Evolutionary conservation across 202 grass and related monocot genomes (phyloP).

Genomic region (Dendrocalamus latiflorus): DNA sequence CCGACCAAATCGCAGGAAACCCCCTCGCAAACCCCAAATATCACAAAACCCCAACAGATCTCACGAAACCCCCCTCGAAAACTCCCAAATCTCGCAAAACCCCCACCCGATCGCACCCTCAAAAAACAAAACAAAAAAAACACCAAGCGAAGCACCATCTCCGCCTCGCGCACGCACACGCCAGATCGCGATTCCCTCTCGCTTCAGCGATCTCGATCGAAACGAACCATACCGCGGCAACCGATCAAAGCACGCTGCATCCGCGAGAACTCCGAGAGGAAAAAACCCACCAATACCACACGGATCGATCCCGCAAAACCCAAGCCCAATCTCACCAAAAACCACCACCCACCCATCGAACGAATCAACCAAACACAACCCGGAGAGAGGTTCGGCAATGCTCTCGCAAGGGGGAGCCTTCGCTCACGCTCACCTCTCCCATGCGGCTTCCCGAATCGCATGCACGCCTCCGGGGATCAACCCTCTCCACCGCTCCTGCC

Average conservation of each 20-base stretch:
- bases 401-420: neutral
- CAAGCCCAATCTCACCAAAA: neutral
- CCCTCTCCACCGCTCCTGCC: neutral
- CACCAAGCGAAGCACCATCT: neutral
- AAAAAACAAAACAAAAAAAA: too few species aligned
- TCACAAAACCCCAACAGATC: too few species aligned
- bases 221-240: too few species aligned
- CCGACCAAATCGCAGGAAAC: neutral
- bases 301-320: neutral
- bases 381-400: neutral
- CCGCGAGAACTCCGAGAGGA: too few species aligned
- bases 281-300: neutral
- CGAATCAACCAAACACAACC: neutral
- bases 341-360: neutral
- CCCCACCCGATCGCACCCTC: too few species aligned
- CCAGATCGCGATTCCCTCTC: too few species aligned
- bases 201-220: too few species aligned
- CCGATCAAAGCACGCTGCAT: too few species aligned
- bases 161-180: too few species aligned
- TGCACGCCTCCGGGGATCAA: too few species aligned
- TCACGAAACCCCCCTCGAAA: neutral
- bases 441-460: neutral
- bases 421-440: conserved; percentile 1
- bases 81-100: neutral
- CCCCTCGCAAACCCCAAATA: neutral